Percentiles rank a stretch among this genome's conserved stretches.
Evolutionary conservation across 495 filamentous ascomycete genomes (phyloP).

Genomic region (Penicillium angulare): DNA sequence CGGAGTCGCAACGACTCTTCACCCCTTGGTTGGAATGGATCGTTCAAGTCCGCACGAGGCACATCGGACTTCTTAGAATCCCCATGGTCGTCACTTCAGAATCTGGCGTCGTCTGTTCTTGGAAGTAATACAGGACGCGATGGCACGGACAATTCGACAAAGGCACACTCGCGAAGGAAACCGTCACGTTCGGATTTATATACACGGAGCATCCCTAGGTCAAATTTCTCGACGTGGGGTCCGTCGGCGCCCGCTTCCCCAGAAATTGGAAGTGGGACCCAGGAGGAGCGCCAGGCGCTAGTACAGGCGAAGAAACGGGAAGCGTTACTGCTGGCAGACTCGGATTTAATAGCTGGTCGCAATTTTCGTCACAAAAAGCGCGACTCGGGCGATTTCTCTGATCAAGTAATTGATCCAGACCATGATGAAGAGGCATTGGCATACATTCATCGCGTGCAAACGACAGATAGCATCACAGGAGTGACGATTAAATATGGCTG

Average conservation of each 20-base stretch:
- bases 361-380: conserved; percentile 56
- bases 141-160: conserved; percentile 28
- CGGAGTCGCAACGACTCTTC: conserved; percentile 20
- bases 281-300: conserved; percentile 55
- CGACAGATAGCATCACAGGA: conserved; percentile 81
- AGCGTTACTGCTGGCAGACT: conserved; percentile 55
- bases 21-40: conserved; percentile 31
- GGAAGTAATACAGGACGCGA: conserved; percentile 44
- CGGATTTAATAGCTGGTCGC: conserved; percentile 42
- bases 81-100: conserved; percentile 55
- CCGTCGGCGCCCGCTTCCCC: conserved; percentile 42
- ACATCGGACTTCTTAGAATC: conserved; percentile 47
- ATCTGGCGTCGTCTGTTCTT: conserved; percentile 51
- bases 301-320: conserved; percentile 63
- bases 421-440: conserved; percentile 73
- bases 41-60: conserved; percentile 29
- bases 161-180: conserved; percentile 38
- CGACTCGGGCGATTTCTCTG: conserved; percentile 53
- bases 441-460: conserved; percentile 84
- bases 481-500: conserved; percentile 89
- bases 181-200: conserved; percentile 44
- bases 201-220: conserved; percentile 37
- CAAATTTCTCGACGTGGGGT: conserved; percentile 51
- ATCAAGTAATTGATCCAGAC: conserved; percentile 39
- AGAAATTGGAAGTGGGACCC: conserved; percentile 52